Percentiles rank a stretch among this genome's conserved stretches.
These are phyloP conservation scores for Aspergillus campestris DNA, from an alignment of 495 filamentous ascomycete genomes.

Conservation along the genomic window DNA sequence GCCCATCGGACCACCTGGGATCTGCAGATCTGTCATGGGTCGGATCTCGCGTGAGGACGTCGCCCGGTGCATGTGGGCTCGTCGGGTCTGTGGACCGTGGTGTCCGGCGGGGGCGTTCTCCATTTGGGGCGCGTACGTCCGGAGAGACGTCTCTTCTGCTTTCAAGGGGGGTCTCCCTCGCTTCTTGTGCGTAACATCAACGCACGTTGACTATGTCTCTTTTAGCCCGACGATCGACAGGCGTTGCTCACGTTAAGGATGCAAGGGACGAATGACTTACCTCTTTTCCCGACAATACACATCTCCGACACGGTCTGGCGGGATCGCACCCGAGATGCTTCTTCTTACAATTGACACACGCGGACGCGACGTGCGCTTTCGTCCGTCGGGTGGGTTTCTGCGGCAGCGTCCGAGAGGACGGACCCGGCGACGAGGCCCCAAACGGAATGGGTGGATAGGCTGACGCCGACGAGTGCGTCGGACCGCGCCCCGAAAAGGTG, in stretches of 20 bases:
- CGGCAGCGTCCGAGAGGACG: slow-evolving; percentile 26
- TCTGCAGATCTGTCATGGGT: slow-evolving; percentile 37
- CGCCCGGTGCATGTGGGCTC: slow-evolving; percentile 27
- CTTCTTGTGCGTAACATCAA: slow-evolving; percentile 96
- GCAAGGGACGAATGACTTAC: slow-evolving; percentile 34
- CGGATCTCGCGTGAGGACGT: slow-evolving; percentile 38
- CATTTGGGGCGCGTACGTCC: slow-evolving; percentile 26
- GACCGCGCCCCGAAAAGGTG: slow-evolving; percentile 16
- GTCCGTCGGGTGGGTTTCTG: slow-evolving; percentile 69
- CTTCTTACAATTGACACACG: slow-evolving; percentile 94
- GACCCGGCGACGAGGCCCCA: slow-evolving; percentile 14
- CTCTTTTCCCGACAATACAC: slow-evolving; percentile 55
- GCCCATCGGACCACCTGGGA: slow-evolving; percentile 15
- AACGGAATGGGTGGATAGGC: slow-evolving; percentile 23
- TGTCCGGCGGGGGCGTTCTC: slow-evolving; percentile 23
- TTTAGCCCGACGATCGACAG: not conserved
- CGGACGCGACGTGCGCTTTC: slow-evolving; percentile 93
- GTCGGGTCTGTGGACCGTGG: slow-evolving; percentile 18
- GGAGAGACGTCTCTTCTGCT: slow-evolving; percentile 56
- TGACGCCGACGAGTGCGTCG: slow-evolving; percentile 18
- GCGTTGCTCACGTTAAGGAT: slow-evolving; percentile 6
- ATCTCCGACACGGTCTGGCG: slow-evolving; percentile 54
- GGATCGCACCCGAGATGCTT: slow-evolving; percentile 81
- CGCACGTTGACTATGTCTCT: slow-evolving; percentile 60
- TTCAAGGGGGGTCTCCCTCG: slow-evolving; percentile 84